Conservation (phyloP, 352 stramenopile genomes). For the Globisporangium camurandrum region DNA sequence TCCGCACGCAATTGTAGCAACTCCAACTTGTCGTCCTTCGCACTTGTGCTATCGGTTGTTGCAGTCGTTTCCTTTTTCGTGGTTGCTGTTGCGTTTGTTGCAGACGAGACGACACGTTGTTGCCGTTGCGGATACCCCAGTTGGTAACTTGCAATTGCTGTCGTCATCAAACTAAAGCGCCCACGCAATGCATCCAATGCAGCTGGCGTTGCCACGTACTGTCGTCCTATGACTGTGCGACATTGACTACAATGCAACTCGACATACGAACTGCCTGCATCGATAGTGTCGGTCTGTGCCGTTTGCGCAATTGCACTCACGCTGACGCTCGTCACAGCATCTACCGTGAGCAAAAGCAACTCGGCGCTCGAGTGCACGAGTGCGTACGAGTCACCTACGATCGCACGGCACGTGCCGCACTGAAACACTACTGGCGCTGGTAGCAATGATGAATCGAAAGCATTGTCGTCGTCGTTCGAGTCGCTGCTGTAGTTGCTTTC, state of each 20-base stretch:
- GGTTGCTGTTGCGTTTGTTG: no score
- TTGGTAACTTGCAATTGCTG: conserved; percentile 69
- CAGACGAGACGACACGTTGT: no score
- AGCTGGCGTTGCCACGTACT: conserved; percentile 67
- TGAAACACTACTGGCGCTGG: conserved; percentile 75
- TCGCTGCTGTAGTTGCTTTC: conserved; percentile 1
- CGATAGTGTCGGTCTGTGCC: conserved; percentile 24
- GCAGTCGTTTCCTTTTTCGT: conserved; percentile 4
- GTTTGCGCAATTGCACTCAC: conserved; percentile 37
- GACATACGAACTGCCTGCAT: conserved; percentile 63
- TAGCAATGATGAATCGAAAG: no score
- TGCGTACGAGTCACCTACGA: conserved; percentile 79
- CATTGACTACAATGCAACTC: conserved; percentile 79
- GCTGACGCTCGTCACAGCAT: conserved; percentile 60
- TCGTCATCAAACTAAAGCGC: conserved; percentile 67
- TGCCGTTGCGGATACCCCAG: conserved; percentile 51
- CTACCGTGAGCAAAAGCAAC: conserved; percentile 68
- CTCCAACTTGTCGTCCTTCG: conserved; percentile 43
- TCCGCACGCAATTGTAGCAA: conserved; percentile 48
- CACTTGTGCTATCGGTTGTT: conserved; percentile 7
- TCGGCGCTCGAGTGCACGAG: conserved; percentile 73
- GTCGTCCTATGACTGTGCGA: conserved; percentile 64
- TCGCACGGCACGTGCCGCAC: conserved; percentile 73
- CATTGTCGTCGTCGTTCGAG: neutral
- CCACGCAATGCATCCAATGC: conserved; percentile 53